Conservation (phyloP, 441 rosid genomes). For the Eugenia klotzschiana region DNA sequence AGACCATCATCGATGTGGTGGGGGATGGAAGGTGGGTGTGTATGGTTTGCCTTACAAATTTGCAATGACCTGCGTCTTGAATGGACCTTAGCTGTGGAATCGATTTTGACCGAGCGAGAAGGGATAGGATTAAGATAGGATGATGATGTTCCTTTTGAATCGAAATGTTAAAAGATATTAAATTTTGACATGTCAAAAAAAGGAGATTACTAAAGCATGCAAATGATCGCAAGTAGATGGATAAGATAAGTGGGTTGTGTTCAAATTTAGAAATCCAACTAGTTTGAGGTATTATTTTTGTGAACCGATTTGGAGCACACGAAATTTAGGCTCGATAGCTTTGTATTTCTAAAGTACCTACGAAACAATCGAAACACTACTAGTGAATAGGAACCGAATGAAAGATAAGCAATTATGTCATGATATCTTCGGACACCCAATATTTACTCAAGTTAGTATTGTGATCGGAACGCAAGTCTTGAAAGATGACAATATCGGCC, state of each 20-base stretch:
- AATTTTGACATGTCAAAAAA: not conserved
- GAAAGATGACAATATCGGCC: not conserved
- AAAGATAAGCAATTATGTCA: not conserved
- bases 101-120: no score
- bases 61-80: no score
- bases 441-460: not conserved
- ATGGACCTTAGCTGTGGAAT: no score
- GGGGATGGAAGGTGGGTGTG: no score
- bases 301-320: not conserved
- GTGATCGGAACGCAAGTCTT: not conserved
- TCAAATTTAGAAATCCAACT: not conserved
- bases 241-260: not conserved
- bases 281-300: not conserved
- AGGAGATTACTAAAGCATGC: not conserved
- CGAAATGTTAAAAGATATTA: not conserved
- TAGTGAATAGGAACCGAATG: not conserved
- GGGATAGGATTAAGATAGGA: not conserved
- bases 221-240: not conserved
- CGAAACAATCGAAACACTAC: not conserved
- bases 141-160: accelerated
- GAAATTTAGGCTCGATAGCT: not conserved
- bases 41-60: no score
- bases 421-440: not conserved
- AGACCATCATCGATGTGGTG: no score
- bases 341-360: not conserved